These are phyloP conservation scores for Pyronema omphalodes DNA, from an alignment of 495 filamentous ascomycete genomes.

Conservation along the genomic window DNA sequence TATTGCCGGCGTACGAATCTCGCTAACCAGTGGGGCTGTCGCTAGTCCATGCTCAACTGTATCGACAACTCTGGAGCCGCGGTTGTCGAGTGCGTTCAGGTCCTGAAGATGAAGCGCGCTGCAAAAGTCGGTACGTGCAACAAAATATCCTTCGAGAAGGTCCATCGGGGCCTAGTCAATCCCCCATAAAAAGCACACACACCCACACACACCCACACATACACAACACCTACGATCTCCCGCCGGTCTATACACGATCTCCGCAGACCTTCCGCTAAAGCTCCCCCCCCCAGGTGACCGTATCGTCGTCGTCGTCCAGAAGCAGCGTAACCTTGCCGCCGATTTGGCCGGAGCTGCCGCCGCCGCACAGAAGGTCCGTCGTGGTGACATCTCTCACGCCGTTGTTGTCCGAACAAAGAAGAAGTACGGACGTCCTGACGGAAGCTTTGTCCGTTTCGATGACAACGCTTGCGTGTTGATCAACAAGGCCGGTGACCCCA, in stretches of 20 bases:
- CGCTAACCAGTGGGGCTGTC: slow-evolving; percentile 2
- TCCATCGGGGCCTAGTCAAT: too few relatives aligned
- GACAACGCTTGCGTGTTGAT: slow-evolving; percentile 97
- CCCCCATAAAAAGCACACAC: too few relatives aligned
- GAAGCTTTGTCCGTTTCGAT: slow-evolving; percentile 77
- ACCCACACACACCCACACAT: background rate
- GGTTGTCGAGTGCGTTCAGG: slow-evolving; percentile 86
- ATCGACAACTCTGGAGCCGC: slow-evolving; percentile 99
- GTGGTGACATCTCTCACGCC: slow-evolving; percentile 91
- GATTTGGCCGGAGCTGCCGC: slow-evolving; percentile 40
- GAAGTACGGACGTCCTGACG: slow-evolving; percentile 69
- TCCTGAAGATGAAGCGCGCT: slow-evolving; percentile 73
- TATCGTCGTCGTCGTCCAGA: slow-evolving; percentile 94
- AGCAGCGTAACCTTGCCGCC: slow-evolving; percentile 61
- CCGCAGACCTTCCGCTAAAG: background rate
- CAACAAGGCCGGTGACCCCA: slow-evolving; percentile 90
- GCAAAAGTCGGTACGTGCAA: slow-evolving; percentile 66
- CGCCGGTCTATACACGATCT: background rate
- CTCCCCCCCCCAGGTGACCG: slow-evolving; percentile 53
- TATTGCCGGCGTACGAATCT: slow-evolving; percentile 3
- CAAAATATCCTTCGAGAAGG: background rate
- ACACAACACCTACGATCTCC: background rate
- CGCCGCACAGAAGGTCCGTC: slow-evolving; percentile 74
- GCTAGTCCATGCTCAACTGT: slow-evolving; percentile 90
- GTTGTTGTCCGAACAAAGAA: slow-evolving; percentile 85